These are phyloP conservation scores for Zea luxurians DNA, from an alignment of 176 grass and related monocot species.

Conservation along the genomic window DNA sequence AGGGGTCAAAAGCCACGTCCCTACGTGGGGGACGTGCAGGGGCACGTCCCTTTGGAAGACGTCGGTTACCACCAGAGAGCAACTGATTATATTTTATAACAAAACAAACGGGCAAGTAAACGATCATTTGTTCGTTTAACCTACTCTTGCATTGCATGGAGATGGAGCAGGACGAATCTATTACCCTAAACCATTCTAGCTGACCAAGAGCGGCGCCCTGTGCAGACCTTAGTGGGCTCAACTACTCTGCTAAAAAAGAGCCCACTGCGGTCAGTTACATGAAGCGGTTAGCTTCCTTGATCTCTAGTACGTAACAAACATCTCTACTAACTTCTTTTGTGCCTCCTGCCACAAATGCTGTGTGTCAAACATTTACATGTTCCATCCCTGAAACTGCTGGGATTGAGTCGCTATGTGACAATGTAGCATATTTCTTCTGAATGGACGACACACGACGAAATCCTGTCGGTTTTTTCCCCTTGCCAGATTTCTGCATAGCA, in stretches of 20 bases:
- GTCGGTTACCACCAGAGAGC: too few relatives aligned
- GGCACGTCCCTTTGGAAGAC: too few relatives aligned
- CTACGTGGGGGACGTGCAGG: too few relatives aligned
- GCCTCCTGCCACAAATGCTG: background rate
- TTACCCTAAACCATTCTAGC: conserved; percentile 34
- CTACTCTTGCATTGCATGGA: conserved; percentile 22
- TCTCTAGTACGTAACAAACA: background rate
- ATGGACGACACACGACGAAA: background rate
- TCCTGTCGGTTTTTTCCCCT: background rate
- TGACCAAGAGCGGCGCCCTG: background rate
- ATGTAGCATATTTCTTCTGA: conserved; percentile 1
- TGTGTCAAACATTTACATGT: background rate
- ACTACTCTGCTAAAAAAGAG: too few relatives aligned
- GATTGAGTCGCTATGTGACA: background rate
- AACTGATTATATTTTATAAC: too few relatives aligned
- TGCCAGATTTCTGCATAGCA: background rate
- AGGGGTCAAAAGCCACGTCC: too few relatives aligned
- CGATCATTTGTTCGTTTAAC: conserved; percentile 22
- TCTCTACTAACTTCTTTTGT: background rate
- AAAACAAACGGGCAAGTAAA: background rate
- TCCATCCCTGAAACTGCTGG: background rate
- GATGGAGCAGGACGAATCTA: conserved; percentile 38
- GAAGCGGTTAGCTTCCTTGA: background rate
- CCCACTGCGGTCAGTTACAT: too few relatives aligned
- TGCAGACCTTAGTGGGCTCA: background rate